Percentiles rank a stretch among this genome's conserved stretches.
Evolutionary conservation across 2,329 filamentous ascomycete genomes (phyloP).

Genomic region (Colletotrichum liaoningense): DNA sequence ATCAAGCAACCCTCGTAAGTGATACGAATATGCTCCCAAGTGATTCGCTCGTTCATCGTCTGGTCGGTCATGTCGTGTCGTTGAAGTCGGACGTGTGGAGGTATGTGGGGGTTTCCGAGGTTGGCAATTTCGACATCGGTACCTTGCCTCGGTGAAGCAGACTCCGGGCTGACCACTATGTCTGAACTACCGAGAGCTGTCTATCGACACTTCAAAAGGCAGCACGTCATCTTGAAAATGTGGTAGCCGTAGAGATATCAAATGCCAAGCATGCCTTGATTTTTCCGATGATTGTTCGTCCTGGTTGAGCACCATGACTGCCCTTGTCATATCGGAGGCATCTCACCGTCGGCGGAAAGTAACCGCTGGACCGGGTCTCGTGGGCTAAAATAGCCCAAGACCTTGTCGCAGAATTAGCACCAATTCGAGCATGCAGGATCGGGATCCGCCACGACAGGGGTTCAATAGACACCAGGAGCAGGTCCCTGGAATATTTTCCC

Average conservation of each 20-base stretch:
- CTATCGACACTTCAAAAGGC: not conserved
- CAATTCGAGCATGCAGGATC: conserved; percentile 19
- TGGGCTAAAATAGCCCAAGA: conserved; percentile 28
- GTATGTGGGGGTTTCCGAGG: not conserved
- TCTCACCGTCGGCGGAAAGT: conserved; percentile 11
- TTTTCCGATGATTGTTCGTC: not conserved
- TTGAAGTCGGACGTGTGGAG: not conserved
- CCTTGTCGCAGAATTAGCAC: conserved; percentile 31
- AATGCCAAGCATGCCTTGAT: not conserved
- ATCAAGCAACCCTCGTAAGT: not conserved
- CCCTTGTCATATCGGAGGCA: not conserved
- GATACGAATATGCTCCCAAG: not conserved
- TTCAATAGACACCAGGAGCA: not conserved
- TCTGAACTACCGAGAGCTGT: no score
- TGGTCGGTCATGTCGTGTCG: not conserved
- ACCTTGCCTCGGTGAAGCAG: conserved; percentile 9
- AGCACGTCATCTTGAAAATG: not conserved
- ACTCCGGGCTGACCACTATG: not conserved
- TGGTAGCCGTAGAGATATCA: no score
- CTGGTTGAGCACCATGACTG: conserved; percentile 8
- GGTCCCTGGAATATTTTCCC: not conserved
- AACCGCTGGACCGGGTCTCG: conserved; percentile 27
- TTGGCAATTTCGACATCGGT: conserved; percentile 15
- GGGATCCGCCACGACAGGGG: conserved; percentile 28
- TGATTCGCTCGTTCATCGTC: not conserved